Conservation (phyloP, 257 asterid species). For the Perilla frutescens region DNA sequence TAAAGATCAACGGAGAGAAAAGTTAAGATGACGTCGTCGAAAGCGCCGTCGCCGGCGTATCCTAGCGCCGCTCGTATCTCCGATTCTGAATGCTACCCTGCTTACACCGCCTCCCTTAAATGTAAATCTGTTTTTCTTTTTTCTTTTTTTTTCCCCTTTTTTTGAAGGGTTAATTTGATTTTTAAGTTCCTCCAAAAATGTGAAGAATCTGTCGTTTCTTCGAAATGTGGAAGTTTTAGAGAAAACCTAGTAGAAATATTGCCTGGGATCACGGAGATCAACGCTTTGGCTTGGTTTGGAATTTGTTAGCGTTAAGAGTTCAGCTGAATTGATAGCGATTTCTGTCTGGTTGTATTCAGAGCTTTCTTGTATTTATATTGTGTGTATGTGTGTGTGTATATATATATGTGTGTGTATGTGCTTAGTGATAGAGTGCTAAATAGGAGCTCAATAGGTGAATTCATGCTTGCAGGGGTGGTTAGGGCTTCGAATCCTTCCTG, state of each 20-base stretch:
- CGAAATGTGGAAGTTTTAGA: neutral
- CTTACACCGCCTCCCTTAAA: constrained; percentile 90
- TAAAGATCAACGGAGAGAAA: neutral
- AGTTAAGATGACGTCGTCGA: constrained; percentile 57
- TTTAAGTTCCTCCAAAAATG: neutral
- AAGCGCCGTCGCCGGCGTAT: constrained; percentile 58
- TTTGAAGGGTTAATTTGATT: constrained; percentile 14
- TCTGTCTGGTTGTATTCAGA: neutral
- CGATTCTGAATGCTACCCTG: constrained; percentile 80
- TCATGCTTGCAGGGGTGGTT: neutral
- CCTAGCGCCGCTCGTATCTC: constrained; percentile 77
- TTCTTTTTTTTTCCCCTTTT: neutral
- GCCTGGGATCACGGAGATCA: neutral
- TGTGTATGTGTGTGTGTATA: too few species aligned
- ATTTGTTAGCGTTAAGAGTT: neutral
- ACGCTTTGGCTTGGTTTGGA: neutral
- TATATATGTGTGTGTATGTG: neutral
- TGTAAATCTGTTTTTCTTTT: constrained; percentile 44
- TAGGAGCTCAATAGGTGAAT: neutral
- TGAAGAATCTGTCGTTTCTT: neutral
- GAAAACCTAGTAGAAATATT: neutral
- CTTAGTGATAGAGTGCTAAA: neutral
- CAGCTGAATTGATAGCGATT: neutral
- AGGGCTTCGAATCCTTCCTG: neutral
- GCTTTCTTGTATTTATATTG: neutral